Conservation (phyloP, 768 basidiomycete species). For the Psilocybe subaeruginosa region DNA sequence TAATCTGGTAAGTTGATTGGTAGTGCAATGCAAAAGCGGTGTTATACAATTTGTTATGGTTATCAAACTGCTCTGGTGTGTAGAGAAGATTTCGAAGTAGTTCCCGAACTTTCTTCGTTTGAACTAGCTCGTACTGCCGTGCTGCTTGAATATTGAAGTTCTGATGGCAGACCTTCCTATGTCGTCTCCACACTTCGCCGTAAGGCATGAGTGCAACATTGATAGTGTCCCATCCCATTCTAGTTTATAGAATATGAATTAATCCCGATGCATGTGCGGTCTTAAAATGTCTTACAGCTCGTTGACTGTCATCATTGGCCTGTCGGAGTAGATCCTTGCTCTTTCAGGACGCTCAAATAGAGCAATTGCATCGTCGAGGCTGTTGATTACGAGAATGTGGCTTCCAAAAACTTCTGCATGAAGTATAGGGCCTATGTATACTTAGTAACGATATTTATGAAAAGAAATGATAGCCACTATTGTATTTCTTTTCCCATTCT, state of each 20-base stretch:
- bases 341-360: slow-evolving; percentile 40
- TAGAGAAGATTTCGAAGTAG: slow-evolving; percentile 29
- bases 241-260: background rate
- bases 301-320: slow-evolving; percentile 32
- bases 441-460: background rate
- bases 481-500: slow-evolving; percentile 11
- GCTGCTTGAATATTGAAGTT: slow-evolving; percentile 28
- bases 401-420: slow-evolving; percentile 6
- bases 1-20: background rate
- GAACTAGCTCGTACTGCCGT: slow-evolving; percentile 26
- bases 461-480: background rate
- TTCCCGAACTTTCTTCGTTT: slow-evolving; percentile 28
- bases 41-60: slow-evolving; percentile 7
- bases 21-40: background rate
- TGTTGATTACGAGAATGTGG: slow-evolving; percentile 29
- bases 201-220: slow-evolving; percentile 30
- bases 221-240: slow-evolving; percentile 36
- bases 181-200: slow-evolving; percentile 35
- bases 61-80: slow-evolving; percentile 2
- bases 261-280: background rate
- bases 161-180: slow-evolving; percentile 38
- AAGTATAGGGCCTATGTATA: background rate
- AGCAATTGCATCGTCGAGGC: slow-evolving; percentile 15
- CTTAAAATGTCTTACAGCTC: background rate
- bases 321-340: slow-evolving; percentile 46